Conservation (phyloP, 1,284 basidiomycete genomes). For the Psilocybe mexicana region DNA sequence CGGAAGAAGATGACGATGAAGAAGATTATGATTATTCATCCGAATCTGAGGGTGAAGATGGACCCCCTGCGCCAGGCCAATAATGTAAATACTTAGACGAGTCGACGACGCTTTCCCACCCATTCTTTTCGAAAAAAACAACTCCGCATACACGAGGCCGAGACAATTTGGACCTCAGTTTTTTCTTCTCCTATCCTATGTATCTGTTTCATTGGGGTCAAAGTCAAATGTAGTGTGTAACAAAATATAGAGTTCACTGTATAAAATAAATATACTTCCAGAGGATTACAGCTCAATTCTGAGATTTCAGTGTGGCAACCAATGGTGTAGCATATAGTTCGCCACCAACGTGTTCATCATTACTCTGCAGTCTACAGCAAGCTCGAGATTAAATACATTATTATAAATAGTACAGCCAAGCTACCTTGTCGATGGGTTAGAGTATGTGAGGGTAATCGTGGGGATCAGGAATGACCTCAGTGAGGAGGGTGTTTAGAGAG, state of each 20-base stretch:
- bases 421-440: too few relatives aligned
- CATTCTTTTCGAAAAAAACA: neutral
- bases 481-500: constrained; percentile 20
- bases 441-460: constrained; percentile 1
- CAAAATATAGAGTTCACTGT: constrained; percentile 14
- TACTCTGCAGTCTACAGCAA: too few relatives aligned
- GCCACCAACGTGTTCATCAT: too few relatives aligned
- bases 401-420: too few relatives aligned
- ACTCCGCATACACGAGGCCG: neutral
- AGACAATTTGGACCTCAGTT: neutral
- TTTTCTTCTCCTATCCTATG: neutral
- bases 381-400: too few relatives aligned
- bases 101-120: neutral
- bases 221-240: constrained; percentile 16
- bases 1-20: constrained; percentile 53
- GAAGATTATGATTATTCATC: constrained; percentile 50
- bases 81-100: neutral
- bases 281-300: neutral
- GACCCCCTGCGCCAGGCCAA: neutral
- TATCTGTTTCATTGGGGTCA: constrained; percentile 4
- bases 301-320: neutral
- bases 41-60: constrained; percentile 25
- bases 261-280: constrained; percentile 7
- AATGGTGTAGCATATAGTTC: neutral
- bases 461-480: constrained; percentile 8